These are phyloP conservation scores for Penicillium angulare DNA, from an alignment of 495 filamentous ascomycete genomes.

Conservation along the genomic window DNA sequence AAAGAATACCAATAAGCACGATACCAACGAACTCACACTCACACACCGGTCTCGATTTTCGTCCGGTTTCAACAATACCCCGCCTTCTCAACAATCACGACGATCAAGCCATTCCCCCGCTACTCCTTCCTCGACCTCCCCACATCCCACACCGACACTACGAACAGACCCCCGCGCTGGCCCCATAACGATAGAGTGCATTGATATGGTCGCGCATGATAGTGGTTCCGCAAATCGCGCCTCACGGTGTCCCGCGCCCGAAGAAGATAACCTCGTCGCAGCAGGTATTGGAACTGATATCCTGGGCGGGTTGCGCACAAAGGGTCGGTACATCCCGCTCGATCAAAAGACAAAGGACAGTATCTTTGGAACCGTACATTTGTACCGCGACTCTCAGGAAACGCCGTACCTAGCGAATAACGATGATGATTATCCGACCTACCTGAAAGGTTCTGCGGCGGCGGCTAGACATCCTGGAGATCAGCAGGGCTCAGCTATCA, in stretches of 20 bases:
- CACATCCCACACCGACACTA: constrained; percentile 16
- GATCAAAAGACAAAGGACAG: constrained; percentile 76
- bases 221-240: constrained; percentile 16
- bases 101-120: neutral
- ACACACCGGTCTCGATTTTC: neutral
- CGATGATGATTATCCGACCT: constrained; percentile 39
- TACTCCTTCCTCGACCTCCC: neutral
- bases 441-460: constrained; percentile 43
- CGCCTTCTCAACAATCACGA: too few relatives aligned
- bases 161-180: constrained; percentile 63
- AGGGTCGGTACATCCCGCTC: constrained; percentile 74
- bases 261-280: constrained; percentile 36
- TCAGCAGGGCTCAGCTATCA: constrained; percentile 1
- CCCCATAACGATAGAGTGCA: constrained; percentile 60
- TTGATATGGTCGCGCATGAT: constrained; percentile 58
- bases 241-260: constrained; percentile 3
- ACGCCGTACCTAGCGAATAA: constrained; percentile 47
- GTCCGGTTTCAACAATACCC: neutral
- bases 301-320: constrained; percentile 61
- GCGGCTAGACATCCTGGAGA: constrained; percentile 33
- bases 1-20: neutral
- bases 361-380: constrained; percentile 89
- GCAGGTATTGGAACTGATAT: constrained; percentile 52
- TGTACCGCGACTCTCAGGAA: constrained; percentile 84
- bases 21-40: neutral